Evolutionary conservation across 2,329 filamentous ascomycete genomes (phyloP).

Genomic region (Cladosporium velox): DNA sequence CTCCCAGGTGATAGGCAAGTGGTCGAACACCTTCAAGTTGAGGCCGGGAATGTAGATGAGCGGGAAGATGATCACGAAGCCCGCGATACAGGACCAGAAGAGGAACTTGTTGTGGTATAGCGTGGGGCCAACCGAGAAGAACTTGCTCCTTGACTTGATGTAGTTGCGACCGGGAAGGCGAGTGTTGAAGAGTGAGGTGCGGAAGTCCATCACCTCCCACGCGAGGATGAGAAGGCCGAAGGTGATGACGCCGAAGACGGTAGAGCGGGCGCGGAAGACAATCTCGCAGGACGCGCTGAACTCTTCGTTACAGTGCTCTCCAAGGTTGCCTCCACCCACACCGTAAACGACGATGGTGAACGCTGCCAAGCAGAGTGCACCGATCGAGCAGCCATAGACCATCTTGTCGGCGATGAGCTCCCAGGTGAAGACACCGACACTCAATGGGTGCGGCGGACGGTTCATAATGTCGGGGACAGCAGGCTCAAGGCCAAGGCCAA

Average conservation of each 20-base stretch:
- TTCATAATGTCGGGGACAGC: conserved; percentile 46
- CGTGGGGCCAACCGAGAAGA: conserved; percentile 24
- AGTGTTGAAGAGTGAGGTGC: conserved; percentile 18
- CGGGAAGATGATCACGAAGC: conserved; percentile 46
- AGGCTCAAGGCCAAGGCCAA: conserved; percentile 47
- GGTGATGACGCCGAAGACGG: conserved; percentile 45
- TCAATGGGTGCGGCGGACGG: conserved; percentile 44
- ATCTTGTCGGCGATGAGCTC: conserved; percentile 48
- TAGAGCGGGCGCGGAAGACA: conserved; percentile 45
- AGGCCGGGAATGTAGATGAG: conserved; percentile 64
- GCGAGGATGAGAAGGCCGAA: conserved; percentile 46
- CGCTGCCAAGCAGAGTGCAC: conserved; percentile 42
- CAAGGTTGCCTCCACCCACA: conserved; percentile 41
- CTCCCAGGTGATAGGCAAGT: conserved; percentile 64
- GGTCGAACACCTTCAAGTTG: conserved; percentile 64
- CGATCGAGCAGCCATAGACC: conserved; percentile 48
- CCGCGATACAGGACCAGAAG: conserved; percentile 39
- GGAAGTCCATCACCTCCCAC: conserved; percentile 44
- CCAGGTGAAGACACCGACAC: conserved; percentile 44
- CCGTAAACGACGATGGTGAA: conserved; percentile 46
- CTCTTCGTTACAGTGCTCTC: conserved; percentile 44
- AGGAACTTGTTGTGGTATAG: conserved; percentile 38
- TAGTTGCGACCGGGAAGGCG: conserved; percentile 16
- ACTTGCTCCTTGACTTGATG: conserved; percentile 8
- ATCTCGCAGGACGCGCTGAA: conserved; percentile 42